Percentiles rank a stretch among this genome's conserved stretches.
These are phyloP conservation scores for Rhodotorula sp. DNA, from an alignment of 1,284 basidiomycete genomes.

Conservation along the genomic window DNA sequence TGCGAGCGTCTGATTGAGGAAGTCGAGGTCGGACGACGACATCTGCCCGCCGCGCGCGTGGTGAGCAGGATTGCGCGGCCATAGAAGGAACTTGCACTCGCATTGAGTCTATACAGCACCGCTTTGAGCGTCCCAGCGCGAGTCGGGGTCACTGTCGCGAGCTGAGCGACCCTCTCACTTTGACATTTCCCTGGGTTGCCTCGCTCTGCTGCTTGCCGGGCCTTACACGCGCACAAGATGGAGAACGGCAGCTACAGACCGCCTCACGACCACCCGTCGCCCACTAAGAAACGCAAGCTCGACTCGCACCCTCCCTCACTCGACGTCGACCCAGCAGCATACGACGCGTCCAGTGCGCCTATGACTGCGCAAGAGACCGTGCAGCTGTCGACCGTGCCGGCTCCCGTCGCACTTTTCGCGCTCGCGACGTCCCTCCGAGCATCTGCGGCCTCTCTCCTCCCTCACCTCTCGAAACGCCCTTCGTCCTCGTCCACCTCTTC, in stretches of 20 bases:
- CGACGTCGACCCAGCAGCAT: neutral
- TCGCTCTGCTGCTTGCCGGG: neutral
- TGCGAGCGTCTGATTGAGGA: slow-evolving; percentile 9
- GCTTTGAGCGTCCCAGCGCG: too few species aligned
- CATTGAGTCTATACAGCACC: too few species aligned
- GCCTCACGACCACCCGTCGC: neutral
- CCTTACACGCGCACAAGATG: neutral
- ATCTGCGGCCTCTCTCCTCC: slow-evolving; percentile 11
- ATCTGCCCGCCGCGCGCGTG: too few species aligned
- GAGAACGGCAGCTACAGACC: too few species aligned
- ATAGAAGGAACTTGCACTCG: too few species aligned
- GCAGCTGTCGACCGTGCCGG: neutral
- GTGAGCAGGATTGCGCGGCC: too few species aligned
- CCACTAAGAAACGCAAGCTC: slow-evolving; percentile 1
- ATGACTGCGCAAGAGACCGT: too few species aligned
- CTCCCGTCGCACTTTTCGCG: slow-evolving; percentile 8
- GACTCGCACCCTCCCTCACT: neutral
- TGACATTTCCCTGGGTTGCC: neutral
- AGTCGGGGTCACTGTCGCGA: too few species aligned
- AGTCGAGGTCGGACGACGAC: slow-evolving; percentile 25
- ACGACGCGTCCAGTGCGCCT: neutral
- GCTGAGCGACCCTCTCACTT: neutral
- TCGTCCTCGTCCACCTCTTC: neutral
- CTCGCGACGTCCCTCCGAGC: slow-evolving; percentile 18
- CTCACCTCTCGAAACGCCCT: slow-evolving; percentile 16